Evolutionary conservation across 2,329 filamentous ascomycete genomes (phyloP).

Genomic region (Podosphaera xanthii): DNA sequence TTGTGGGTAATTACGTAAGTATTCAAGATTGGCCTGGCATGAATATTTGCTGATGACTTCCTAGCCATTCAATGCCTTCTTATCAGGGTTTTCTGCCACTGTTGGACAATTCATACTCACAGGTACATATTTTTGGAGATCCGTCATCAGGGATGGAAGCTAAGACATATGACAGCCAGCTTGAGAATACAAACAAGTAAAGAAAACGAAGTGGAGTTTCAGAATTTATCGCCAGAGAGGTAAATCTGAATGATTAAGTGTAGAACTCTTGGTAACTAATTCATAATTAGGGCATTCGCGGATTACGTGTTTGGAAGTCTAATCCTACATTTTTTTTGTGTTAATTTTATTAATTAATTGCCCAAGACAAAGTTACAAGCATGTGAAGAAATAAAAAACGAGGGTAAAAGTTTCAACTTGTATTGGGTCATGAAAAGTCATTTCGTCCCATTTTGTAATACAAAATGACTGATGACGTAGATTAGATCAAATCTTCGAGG

Average conservation of each 20-base stretch:
- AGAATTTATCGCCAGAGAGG: conserved; percentile 58
- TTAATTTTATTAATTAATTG: conserved; percentile 92
- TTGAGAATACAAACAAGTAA: conserved; percentile 81
- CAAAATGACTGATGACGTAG: no score
- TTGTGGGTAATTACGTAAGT: conserved; percentile 86
- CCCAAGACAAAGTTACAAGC: no score
- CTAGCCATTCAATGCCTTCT: conserved; percentile 95
- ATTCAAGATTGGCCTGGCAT: neutral
- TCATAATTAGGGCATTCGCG: conserved; percentile 54
- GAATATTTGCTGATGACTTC: conserved; percentile 4
- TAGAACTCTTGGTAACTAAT: conserved; percentile 4
- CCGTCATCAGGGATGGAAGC: neutral
- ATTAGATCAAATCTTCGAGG: no score
- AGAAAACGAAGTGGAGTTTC: conserved; percentile 59
- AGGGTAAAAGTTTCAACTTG: no score
- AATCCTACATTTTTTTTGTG: conserved; percentile 94
- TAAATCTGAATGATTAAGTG: conserved; percentile 18
- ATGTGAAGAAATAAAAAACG: no score
- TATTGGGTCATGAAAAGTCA: no score
- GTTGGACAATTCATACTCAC: conserved; percentile 97
- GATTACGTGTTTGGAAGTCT: conserved; percentile 89
- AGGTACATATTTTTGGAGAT: conserved; percentile 26
- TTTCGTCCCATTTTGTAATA: no score
- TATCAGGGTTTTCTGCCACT: conserved; percentile 80
- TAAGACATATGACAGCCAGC: conserved; percentile 25